Conservation (phyloP, 1,284 basidiomycete genomes). For the Porogramme epimiltina region DNA sequence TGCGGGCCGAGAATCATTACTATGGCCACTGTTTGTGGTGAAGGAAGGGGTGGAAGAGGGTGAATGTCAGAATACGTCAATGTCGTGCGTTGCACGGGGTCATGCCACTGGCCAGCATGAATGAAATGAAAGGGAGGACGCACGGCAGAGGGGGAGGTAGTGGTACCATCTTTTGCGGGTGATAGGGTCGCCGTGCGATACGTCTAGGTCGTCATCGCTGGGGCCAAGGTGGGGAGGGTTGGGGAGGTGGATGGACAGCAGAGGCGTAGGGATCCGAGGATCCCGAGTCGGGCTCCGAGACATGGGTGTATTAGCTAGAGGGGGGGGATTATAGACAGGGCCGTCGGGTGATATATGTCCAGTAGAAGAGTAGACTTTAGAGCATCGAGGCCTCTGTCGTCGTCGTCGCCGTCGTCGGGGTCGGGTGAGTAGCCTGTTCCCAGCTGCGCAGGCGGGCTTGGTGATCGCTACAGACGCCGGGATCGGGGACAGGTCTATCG, state of each 20-base stretch:
- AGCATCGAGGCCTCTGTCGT: too few relatives aligned
- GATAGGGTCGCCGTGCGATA: conserved; percentile 41
- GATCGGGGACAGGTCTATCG: too few relatives aligned
- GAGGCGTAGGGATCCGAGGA: conserved; percentile 9
- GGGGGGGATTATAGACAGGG: too few relatives aligned
- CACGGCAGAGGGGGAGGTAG: conserved; percentile 57
- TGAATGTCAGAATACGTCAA: not conserved
- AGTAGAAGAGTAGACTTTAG: too few relatives aligned
- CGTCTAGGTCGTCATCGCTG: conserved; percentile 26
- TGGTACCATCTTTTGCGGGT: conserved; percentile 58
- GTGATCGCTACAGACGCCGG: too few relatives aligned
- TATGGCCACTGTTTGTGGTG: conserved; percentile 47
- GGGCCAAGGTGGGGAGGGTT: conserved; percentile 16
- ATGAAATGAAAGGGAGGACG: conserved; percentile 23
- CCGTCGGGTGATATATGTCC: too few relatives aligned
- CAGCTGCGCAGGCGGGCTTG: too few relatives aligned
- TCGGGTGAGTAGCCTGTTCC: too few relatives aligned
- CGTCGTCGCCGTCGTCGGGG: too few relatives aligned
- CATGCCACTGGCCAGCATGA: too few relatives aligned
- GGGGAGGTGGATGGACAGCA: conserved; percentile 18
- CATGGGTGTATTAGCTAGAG: conserved; percentile 5
- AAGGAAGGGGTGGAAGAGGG: conserved; percentile 3
- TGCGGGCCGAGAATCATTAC: conserved; percentile 68
- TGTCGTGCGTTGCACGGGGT: too few relatives aligned
- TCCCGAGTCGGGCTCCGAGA: conserved; percentile 9